Evolutionary conservation across 164 flowering plant species (phyloP), one percentile per base, ranked within the genome.

Genomic region (Paratinospora sagittata): DNA sequence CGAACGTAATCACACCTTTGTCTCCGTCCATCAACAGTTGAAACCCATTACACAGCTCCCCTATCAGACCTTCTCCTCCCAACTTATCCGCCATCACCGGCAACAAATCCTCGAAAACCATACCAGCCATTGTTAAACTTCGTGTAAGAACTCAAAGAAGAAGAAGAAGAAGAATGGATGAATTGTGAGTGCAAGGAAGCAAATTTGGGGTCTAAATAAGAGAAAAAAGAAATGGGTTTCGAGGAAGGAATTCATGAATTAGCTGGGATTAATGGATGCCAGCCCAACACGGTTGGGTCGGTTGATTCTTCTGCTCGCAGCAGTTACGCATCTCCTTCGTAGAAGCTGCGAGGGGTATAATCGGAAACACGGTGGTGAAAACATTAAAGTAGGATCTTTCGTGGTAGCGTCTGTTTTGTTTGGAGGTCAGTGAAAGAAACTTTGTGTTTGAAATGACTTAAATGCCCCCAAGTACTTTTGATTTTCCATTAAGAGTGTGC

Each of bases 1-100:
- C 82, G 14, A 79, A 71, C 2, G 84, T 79, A 45, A 82, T 82
- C 27, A 77, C 55, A 2, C 76, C 84, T 60, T 43, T 82, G 7
- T 77, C 69, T 3, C 8, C 3, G 55, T 82, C 82, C 82, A 82
- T 79, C 43, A 82, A 65, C 67, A 79, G 34, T 13, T 63, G 70
- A 72, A 82, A 82, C 76, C 84, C 84, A 66, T 82, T 82, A 71
- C 80, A 77, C 27, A 82, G 72, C 72, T 82, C 82, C 3, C 55
- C 75, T 12, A 82, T 79, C 36, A 82, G 64, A 27, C 74, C 77
- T 33, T 82, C 79, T 3, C 71, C 82, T 8, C 84, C 84, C 63
- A 82, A 58, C 19, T 66, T 79, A 17, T 77, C 77, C 1, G 73
- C 81, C 84, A 82, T 82, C 3, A 58, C 47, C n/a, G 82, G 81